A percentile compares a stretch with the other conserved stretches of the same genome.
Conservation (phyloP, 116 monocot species). For the Phalaenopsis hybrid region DNA sequence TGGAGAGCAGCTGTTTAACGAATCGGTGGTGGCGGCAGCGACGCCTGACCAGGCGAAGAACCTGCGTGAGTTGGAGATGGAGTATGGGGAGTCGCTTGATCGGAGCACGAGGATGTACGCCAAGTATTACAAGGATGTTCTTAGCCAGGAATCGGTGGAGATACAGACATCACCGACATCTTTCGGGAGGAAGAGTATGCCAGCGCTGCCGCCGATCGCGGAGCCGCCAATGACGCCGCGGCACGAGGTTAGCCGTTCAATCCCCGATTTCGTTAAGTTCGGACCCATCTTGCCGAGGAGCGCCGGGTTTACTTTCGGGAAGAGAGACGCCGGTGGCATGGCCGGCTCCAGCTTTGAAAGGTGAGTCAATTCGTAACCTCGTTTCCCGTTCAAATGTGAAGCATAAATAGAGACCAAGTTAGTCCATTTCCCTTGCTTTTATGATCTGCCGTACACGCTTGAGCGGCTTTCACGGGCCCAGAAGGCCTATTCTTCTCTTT, state of each 20-base stretch:
- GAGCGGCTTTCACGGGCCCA: too few species aligned
- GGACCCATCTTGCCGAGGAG: conserved; percentile 48
- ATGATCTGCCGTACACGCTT: too few species aligned
- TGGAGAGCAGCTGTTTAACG: conserved; percentile 28
- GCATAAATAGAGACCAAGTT: background rate
- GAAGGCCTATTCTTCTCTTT: too few species aligned
- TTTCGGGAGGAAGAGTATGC: conserved; percentile 13
- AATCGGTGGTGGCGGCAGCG: conserved; percentile 26
- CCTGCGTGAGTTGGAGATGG: conserved; percentile 28
- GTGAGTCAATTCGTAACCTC: conserved; percentile 5
- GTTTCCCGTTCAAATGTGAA: background rate
- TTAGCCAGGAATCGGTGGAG: conserved; percentile 7
- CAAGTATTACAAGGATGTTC: conserved; percentile 33
- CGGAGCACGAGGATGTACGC: conserved; percentile 36
- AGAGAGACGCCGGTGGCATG: background rate
- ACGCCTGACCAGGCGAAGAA: conserved; percentile 37
- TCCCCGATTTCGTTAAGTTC: conserved; percentile 51
- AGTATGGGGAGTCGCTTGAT: conserved; percentile 33
- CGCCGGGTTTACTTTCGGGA: conserved; percentile 19
- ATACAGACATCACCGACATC: background rate
- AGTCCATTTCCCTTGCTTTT: background rate
- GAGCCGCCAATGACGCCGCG: conserved; percentile 38
- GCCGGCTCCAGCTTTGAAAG: conserved; percentile 7
- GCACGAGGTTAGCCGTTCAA: conserved; percentile 30
- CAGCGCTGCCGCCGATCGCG: conserved; percentile 26